phyloP scores from a whole-genome alignment of 208 protist species.

The Vickermania ingenoplastis region DNA sequence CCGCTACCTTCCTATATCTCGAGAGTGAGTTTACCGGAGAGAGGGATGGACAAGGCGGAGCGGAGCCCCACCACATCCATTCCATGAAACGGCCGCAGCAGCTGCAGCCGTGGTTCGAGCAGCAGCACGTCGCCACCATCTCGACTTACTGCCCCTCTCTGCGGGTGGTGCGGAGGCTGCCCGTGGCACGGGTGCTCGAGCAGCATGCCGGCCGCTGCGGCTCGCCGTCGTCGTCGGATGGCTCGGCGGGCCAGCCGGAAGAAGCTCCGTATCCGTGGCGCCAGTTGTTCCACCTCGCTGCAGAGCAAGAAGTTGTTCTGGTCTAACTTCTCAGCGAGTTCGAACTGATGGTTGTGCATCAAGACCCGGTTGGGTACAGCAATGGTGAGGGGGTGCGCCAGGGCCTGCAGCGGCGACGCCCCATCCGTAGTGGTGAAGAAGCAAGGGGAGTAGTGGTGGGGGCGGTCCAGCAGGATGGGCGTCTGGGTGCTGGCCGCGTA shows the following conservation, averaged over 20 bases:
- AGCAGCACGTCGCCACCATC: neutral
- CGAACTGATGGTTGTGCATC: constrained; percentile 86
- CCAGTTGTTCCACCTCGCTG: constrained; percentile 29
- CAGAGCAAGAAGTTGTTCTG: constrained; percentile 51
- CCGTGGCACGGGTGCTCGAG: too few relatives aligned
- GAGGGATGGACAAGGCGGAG: constrained; percentile 1
- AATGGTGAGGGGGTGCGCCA: constrained; percentile 23
- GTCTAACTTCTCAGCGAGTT: constrained; percentile 57
- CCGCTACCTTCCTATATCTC: neutral
- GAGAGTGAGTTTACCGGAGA: neutral
- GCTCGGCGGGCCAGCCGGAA: neutral
- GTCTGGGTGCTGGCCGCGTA: constrained; percentile 2
- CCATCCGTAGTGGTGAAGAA: neutral
- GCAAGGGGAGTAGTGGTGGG: too few relatives aligned
- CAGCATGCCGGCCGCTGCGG: neutral
- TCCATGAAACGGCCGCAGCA: constrained; percentile 36
- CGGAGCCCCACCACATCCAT: constrained; percentile 25
- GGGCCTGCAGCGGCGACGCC: neutral
- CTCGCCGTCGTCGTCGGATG: neutral
- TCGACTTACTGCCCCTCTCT: neutral
- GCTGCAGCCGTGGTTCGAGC: constrained; percentile 16
- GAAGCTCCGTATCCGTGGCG: constrained; percentile 11
- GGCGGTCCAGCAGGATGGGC: neutral
- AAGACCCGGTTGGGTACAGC: constrained; percentile 82
- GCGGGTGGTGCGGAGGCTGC: too few relatives aligned